These are phyloP conservation scores for Sutorius australiensis DNA, from an alignment of 768 basidiomycete species.

Conservation along the genomic window DNA sequence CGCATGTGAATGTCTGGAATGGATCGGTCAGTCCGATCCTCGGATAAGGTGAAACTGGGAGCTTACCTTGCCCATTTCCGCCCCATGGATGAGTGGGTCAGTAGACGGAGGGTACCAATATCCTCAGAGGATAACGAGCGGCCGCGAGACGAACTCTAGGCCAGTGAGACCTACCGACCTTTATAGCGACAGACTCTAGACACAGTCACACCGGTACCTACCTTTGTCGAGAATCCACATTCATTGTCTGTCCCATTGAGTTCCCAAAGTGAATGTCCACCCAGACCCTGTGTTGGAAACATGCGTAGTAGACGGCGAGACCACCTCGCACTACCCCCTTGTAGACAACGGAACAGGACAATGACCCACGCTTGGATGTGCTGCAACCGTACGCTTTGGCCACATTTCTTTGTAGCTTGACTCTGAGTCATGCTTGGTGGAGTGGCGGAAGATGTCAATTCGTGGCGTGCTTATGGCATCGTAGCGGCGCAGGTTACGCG, in stretches of 20 bases:
- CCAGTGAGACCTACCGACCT: background rate
- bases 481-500: too few species aligned
- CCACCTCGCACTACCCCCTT: too few species aligned
- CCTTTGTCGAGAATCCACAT: background rate
- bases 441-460: too few species aligned
- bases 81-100: background rate
- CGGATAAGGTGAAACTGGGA: background rate
- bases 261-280: too few species aligned
- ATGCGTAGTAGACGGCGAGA: too few species aligned
- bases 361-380: background rate
- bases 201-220: background rate
- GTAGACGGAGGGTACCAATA: background rate
- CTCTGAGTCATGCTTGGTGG: too few species aligned
- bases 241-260: background rate
- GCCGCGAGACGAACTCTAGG: background rate
- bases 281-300: too few species aligned
- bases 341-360: background rate
- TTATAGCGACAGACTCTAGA: background rate
- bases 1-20: background rate
- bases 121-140: background rate
- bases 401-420: background rate
- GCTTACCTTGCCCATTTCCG: constrained; percentile 2
- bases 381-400: background rate
- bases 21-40: background rate
- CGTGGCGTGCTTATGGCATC: background rate